Evolutionary conservation across 1,139 yeast genomes (phyloP).

Genomic region (Yamadazyma taylorii): DNA sequence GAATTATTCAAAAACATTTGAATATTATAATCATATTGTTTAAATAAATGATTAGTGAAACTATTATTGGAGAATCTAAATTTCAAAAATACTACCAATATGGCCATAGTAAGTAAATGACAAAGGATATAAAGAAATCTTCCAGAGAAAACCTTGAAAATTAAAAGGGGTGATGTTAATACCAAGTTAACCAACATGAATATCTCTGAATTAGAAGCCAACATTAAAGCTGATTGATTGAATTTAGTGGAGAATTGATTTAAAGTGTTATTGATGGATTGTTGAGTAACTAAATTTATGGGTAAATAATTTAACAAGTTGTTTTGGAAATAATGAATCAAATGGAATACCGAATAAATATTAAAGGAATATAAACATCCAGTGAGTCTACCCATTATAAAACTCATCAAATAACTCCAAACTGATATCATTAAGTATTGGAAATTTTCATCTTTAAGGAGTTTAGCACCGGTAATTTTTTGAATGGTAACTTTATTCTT

Average conservation of each 20-base stretch:
- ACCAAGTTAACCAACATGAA: constrained; percentile 23
- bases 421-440: constrained; percentile 49
- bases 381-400: constrained; percentile 29
- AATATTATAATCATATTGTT: constrained; percentile 38
- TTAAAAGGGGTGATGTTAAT: constrained; percentile 18
- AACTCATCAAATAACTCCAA: constrained; percentile 33
- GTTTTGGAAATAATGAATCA: constrained; percentile 48
- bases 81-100: constrained; percentile 43
- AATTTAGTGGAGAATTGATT: constrained; percentile 36
- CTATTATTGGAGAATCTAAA: constrained; percentile 44
- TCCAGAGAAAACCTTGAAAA: constrained; percentile 11
- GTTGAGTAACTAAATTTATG: constrained; percentile 20
- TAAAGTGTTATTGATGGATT: constrained; percentile 25
- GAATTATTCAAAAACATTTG: constrained; percentile 28
- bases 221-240: constrained; percentile 46
- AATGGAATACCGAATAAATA: constrained; percentile 60
- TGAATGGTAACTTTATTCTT: constrained; percentile 25
- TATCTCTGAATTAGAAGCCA: constrained; percentile 51
- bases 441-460: constrained; percentile 47
- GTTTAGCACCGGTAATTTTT: constrained; percentile 20
- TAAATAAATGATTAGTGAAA: constrained; percentile 41
- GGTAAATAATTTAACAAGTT: constrained; percentile 25
- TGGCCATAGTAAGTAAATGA: constrained; percentile 16
- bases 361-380: constrained; percentile 53
- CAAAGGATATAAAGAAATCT: constrained; percentile 20